These are phyloP conservation scores for Heliosperma pusillum DNA, from an alignment of 148 eudicot species.

Conservation along the genomic window DNA sequence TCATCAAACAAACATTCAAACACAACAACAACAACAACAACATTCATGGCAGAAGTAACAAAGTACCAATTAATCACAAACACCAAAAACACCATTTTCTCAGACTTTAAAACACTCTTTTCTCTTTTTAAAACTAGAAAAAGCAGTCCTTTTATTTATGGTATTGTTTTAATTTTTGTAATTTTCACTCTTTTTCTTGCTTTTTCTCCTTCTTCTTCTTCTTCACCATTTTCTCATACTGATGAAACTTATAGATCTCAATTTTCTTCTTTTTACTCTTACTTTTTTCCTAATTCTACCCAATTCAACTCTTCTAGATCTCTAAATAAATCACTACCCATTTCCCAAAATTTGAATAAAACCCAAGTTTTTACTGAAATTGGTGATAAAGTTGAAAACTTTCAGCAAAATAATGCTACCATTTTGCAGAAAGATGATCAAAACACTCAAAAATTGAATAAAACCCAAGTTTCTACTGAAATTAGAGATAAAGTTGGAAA, in stretches of 20 bases:
- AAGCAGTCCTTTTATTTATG: conserved; percentile 42
- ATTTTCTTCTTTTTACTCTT: conserved; percentile 40
- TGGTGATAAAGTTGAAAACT: conserved; percentile 27
- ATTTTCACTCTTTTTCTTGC: conserved; percentile 59
- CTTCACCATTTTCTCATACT: conserved; percentile 51
- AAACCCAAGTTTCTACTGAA: too few species aligned
- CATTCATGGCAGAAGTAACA: conserved; percentile 52
- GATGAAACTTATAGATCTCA: conserved; percentile 49
- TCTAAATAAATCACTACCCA: too few species aligned
- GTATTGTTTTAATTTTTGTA: conserved; percentile 47
- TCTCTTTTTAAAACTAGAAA: conserved; percentile 41
- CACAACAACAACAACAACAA: conserved; percentile 7
- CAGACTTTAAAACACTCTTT: conserved; percentile 49
- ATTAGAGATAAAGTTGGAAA: too few species aligned
- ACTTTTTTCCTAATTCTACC: conserved; percentile 40
- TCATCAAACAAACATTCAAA: background rate
- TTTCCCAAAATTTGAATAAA: conserved; percentile 31
- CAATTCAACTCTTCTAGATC: conserved; percentile 23
- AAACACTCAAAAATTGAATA: background rate
- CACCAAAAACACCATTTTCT: conserved; percentile 31
- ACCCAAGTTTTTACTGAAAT: conserved; percentile 8
- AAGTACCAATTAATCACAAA: conserved; percentile 55
- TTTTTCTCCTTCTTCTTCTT: conserved; percentile 46
- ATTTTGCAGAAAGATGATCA: background rate
- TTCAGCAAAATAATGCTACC: background rate